A percentile compares a stretch with the other conserved stretches of the same genome.
Conservation (phyloP, 176 grass and related monocot species). For the Leersia perrieri region DNA sequence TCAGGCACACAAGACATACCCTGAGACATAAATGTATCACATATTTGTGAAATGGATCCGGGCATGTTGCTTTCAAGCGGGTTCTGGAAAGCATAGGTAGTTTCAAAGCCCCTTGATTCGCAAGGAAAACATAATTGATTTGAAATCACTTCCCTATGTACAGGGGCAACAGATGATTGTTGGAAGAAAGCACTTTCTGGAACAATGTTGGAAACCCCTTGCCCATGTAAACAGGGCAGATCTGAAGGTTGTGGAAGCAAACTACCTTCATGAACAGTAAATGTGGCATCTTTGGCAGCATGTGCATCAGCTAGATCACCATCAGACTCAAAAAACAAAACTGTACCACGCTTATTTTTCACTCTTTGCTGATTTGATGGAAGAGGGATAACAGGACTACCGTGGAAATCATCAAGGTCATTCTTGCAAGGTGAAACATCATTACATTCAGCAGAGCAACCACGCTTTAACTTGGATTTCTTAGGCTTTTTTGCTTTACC, state of each 20-base stretch:
- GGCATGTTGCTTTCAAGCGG: conserved; percentile 46
- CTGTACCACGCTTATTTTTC: conserved; percentile 38
- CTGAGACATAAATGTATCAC: conserved; percentile 75
- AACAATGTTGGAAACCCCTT: conserved; percentile 2
- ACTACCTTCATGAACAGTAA: conserved; percentile 13
- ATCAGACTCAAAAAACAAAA: conserved; percentile 77
- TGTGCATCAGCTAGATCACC: conserved; percentile 38
- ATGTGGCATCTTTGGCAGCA: conserved; percentile 27
- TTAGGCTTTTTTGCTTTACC: conserved; percentile 56
- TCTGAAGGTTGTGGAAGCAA: conserved; percentile 26
- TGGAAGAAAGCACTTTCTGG: not conserved
- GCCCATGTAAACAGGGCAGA: conserved; percentile 14
- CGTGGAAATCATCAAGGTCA: conserved; percentile 83
- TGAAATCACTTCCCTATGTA: conserved; percentile 8
- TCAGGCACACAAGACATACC: conserved; percentile 73
- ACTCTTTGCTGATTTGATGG: conserved; percentile 41
- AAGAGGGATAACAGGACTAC: conserved; percentile 47
- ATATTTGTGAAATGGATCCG: conserved; percentile 66
- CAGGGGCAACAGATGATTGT: conserved; percentile 7
- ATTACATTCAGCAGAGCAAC: conserved; percentile 33
- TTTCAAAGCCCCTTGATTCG: conserved; percentile 43
- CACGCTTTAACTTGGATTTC: conserved; percentile 67
- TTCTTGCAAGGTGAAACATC: conserved; percentile 56
- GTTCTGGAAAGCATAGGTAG: conserved; percentile 38
- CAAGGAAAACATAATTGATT: conserved; percentile 14